Base-by-base conservation (phyloP, 352 stramenopile genomes). In the Phytophthora pini region DNA sequence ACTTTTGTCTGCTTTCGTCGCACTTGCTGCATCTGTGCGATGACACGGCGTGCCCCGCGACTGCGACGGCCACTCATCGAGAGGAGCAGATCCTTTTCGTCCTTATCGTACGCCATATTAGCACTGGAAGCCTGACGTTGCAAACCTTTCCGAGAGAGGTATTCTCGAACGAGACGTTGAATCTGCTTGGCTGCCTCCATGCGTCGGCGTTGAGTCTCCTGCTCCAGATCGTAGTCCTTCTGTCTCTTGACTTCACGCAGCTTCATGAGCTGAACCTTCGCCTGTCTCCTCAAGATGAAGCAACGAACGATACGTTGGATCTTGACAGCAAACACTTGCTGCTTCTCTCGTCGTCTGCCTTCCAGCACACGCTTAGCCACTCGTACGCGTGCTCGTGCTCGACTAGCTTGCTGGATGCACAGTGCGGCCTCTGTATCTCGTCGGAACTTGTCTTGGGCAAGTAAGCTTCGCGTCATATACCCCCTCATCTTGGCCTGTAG, bases 361-460 rank as follows among this genome's bases (percentile, higher is more conserved):
- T 69, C 43, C 13, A 91, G 57, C 24, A 73, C 64, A 40, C 68
- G 49, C 59, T 89, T 84, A 11, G 80, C 80, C 11, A 56, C 64
- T 15, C 70, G 72, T 20, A 89, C 65, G 41, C 77, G 51, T 4
- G 69, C 71, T 13, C 55, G 71, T 12, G 77, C 68, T 31, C 80
- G 77, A 55, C 68, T 78, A 10, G 56, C 62, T 47, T 82, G 69
- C 55, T 90, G 82, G 61, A 90, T 90, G 7, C 50, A 67, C 8
- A 66, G 48, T 3, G 78, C 82, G 0, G 82, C 82, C 27, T 67
- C 43, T 5, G 76, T 87, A 56, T 80, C 48, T 1, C 59, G 67
- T 15, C 36, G 47, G 8, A 71, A 45, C 7, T 61, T 61, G 44
- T 80, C 49, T 8, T 59, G 27, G 0, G 44, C 44, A 3, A 87